phyloP scores from a whole-genome alignment of 1,284 basidiomycete genomes.

The Puccinia hordei region DNA sequence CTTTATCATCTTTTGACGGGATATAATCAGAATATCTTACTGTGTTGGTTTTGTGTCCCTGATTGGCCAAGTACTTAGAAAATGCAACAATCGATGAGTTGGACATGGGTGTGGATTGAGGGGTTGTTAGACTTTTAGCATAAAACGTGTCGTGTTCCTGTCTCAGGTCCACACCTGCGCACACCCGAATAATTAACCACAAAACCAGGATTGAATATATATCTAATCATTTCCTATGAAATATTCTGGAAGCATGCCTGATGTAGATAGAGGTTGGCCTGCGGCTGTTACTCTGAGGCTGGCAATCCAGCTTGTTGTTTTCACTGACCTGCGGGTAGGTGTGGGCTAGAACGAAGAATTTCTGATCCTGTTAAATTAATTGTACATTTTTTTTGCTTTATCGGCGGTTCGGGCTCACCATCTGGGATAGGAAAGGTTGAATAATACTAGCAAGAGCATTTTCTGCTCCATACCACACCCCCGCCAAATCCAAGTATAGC shows the following conservation, averaged over 20 bases:
- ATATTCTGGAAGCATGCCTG: not conserved
- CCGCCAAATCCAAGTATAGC: not conserved
- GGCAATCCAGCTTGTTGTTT: conserved; percentile 17
- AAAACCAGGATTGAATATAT: not conserved
- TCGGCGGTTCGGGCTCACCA: conserved; percentile 14
- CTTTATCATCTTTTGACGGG: not conserved
- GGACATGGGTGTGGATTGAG: conserved; percentile 52
- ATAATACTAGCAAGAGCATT: conserved; percentile 7
- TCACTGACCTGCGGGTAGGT: not conserved
- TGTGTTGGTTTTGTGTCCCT: conserved; percentile 51
- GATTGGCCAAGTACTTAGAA: conserved; percentile 53
- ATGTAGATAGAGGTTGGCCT: conserved; percentile 14
- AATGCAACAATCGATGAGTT: conserved; percentile 51
- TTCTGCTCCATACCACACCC: conserved; percentile 21
- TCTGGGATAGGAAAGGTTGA: conserved; percentile 15
- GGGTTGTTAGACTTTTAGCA: conserved; percentile 55
- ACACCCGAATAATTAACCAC: not conserved
- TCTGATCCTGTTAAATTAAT: not conserved
- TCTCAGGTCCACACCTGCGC: conserved; percentile 19
- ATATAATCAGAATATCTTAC: not conserved
- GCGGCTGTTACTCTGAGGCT: not conserved
- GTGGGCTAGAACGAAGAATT: conserved; percentile 2
- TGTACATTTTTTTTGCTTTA: not conserved
- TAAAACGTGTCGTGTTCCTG: conserved; percentile 53
- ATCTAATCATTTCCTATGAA: not conserved